phyloP scores from a whole-genome alignment of 1,284 basidiomycete species.

The Schizopora paradoxa region DNA sequence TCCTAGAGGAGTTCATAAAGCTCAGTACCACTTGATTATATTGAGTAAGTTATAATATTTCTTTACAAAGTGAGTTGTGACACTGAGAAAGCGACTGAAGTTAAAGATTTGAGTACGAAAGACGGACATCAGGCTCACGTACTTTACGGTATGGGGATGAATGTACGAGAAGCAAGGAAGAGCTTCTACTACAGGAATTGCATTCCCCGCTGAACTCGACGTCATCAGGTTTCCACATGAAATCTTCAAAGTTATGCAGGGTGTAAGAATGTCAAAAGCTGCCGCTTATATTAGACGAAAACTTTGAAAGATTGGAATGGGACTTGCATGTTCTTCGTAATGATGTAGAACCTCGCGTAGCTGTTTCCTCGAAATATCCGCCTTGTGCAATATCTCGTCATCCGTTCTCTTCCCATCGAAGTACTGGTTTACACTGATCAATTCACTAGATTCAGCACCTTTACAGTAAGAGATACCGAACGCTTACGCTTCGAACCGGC shows the following conservation, averaged over 20 bases:
- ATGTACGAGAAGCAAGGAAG: too few species aligned
- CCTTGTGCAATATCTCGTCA: conserved; percentile 73
- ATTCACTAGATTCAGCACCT: neutral
- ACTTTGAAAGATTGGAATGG: neutral
- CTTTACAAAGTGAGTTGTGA: too few species aligned
- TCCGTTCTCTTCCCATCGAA: conserved; percentile 79
- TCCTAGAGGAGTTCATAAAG: too few species aligned
- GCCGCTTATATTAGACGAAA: neutral
- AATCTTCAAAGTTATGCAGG: conserved; percentile 16
- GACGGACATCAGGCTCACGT: too few species aligned
- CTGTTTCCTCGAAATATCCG: conserved; percentile 71
- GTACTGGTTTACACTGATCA: conserved; percentile 66
- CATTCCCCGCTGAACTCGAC: too few species aligned
- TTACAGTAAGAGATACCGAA: neutral
- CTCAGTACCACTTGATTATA: too few species aligned
- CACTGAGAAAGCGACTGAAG: too few species aligned
- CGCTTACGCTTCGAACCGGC: conserved; percentile 64
- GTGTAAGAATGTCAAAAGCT: conserved; percentile 16
- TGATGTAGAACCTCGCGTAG: conserved; percentile 72
- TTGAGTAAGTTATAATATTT: too few species aligned
- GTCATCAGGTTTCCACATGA: too few species aligned
- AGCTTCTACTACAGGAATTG: too few species aligned
- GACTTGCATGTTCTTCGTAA: conserved; percentile 71
- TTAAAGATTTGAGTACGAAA: too few species aligned
- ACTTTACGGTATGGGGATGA: too few species aligned